Base-by-base conservation (phyloP, 1,139 yeast genomes). In the Candida albicans region DNA sequence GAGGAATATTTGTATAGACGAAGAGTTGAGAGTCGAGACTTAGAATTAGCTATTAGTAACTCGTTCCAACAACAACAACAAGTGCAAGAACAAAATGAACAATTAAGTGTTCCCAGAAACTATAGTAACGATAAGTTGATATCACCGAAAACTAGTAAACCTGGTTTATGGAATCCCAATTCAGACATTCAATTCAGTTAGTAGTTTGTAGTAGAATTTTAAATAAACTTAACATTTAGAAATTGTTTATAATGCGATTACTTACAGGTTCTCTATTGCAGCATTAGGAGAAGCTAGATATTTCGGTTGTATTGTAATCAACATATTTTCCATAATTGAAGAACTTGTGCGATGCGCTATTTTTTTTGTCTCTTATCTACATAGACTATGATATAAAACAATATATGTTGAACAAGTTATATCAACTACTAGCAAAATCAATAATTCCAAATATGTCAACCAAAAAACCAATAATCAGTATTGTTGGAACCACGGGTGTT, bases 401-500 rank as follows among this genome's bases (percentile, higher is more conserved):
- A 18, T 18, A 18, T 18, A 18, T 18, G 22, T 18, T 18, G 5
- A 3, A 3, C 22, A 3, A 18, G 22, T 18, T 18, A 18, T 18
- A 18, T 18, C 22, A 5, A 18, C 63, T 59, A 59, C 58, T 67
- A 8, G 47, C 51, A 39, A 64, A 68, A 8, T 65, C 65, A 52
- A 9, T 8, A 27, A n/a, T n/a, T 3, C 7, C 29, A 4, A 9
- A 27, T 10, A 7, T 27, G 13, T 29, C 32, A 10, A n/a, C 32
- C 12, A 29, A 29, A n/a, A 65, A 65, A 52, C 65, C 63, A 45
- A 60, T 88, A 9, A 75, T 87, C 27, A 81, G 88, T 26, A 81
- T 88, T n/a, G 87, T 88, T 7, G 99, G 99, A 0, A 91, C 97
- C 32, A 93, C 99, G 0, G 99, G 99, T 0, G 98, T 90, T n/a